Evolutionary conservation across 805 yeast genomes (phyloP), one percentile per base, ranked within the genome.

Genomic region (Candida sonorensis): DNA sequence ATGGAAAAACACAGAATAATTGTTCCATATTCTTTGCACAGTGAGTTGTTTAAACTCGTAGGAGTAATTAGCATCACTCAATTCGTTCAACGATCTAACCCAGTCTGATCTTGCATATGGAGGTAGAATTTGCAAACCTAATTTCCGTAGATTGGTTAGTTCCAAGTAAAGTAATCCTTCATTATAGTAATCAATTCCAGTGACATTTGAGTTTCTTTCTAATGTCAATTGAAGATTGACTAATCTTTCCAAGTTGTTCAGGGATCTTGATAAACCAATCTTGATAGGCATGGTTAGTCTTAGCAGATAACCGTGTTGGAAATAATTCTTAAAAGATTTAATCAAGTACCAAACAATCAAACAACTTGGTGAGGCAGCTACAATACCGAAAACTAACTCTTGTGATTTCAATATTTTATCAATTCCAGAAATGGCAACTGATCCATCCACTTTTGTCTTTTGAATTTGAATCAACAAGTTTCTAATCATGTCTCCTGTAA

Each of bases 381-480:
- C 82, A 15, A 85, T 63, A 1, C 95, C 96, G 61, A 90, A 85
- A n/a, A 92, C 92, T 34, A 90, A 69, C 53, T 92, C 95, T 60
- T 90, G 98, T 31, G 92, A 80, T 55, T 86, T 81, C 27, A 92
- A 67, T 43, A 90, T 63, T 51, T 83, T 80, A 57, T 92, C 97
- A 40, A 92, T 88, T 7, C 97, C 97, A 45, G 72, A 75, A 39
- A 90, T 72, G 0, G 96, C 97, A 5, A 87, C 63, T 23, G 83
- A 87, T 7, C 95, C 95, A 54, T 90, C 98, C 6, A 92, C 97
- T 57, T 90, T 90, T 10, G 95, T 81, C 59, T 92, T 90, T 55
- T 90, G 98, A n/a, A 92, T 66, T 56, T 92, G 97, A 40, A 90
- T 88, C 48, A 92, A 61, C 28, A 92, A 55, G 11, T 88, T 77